Percentiles rank a stretch among this genome's conserved stretches.
Conservation (phyloP, 257 asterid genomes). For the Solanum pinnatisectum region DNA sequence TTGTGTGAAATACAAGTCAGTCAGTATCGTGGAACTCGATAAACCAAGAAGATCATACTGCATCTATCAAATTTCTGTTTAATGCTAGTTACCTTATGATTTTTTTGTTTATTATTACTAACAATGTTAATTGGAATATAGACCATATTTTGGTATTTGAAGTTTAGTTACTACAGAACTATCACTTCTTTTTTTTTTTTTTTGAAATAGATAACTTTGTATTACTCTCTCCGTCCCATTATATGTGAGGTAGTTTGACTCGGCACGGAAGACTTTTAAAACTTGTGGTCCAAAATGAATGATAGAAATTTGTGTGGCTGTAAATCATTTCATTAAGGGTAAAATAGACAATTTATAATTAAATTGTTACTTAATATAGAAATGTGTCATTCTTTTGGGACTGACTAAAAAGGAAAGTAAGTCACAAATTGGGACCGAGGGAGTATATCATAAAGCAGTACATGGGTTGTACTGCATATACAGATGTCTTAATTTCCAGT, state of each 20-base stretch:
- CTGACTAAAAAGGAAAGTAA: too few species aligned
- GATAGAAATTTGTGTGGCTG: too few species aligned
- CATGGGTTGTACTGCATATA: not conserved
- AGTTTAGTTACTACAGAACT: not conserved
- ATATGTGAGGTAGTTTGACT: too few species aligned
- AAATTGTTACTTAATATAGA: too few species aligned
- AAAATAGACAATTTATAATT: too few species aligned
- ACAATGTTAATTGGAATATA: not conserved
- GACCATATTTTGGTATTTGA: not conserved
- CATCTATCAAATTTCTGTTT: not conserved
- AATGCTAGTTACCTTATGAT: not conserved
- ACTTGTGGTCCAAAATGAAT: too few species aligned
- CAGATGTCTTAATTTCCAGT: not conserved
- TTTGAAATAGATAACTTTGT: not conserved
- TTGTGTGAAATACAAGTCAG: not conserved
- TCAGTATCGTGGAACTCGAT: not conserved
- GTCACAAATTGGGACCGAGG: too few species aligned
- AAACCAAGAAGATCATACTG: not conserved
- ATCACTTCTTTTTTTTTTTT: too few species aligned
- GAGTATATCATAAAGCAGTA: not conserved
- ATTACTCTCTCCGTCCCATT: not conserved
- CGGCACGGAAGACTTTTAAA: too few species aligned
- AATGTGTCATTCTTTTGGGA: too few species aligned
- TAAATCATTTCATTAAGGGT: too few species aligned
- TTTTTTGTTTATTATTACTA: not conserved